Percentiles rank a stretch among this genome's conserved stretches.
phyloP scores from a whole-genome alignment of 2,329 filamentous ascomycete genomes.

The Sclerotinia spermophila region DNA sequence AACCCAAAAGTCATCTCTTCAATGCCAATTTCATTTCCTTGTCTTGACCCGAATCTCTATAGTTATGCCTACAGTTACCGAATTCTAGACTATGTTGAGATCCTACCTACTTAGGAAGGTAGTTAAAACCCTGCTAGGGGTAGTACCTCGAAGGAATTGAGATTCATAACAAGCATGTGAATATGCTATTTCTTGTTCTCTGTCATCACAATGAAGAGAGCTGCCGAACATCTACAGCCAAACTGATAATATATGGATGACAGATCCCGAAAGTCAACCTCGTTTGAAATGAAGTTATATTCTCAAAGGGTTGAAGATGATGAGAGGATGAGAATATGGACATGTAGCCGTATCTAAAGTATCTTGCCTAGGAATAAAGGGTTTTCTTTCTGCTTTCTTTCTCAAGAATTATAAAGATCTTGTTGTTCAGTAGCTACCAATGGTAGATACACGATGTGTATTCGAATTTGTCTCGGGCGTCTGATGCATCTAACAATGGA shows the following conservation, averaged over 20 bases:
- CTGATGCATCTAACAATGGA: background rate
- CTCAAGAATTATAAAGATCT: background rate
- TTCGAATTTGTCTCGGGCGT: background rate
- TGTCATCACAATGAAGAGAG: background rate
- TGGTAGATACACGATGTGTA: background rate
- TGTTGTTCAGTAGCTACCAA: background rate
- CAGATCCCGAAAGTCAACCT: background rate
- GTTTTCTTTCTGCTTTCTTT: too few relatives aligned
- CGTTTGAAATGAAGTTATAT: background rate
- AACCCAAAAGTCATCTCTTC: background rate
- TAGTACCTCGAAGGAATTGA: background rate
- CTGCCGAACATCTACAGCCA: background rate
- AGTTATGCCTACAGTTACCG: background rate
- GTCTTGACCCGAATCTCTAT: background rate
- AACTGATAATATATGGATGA: background rate
- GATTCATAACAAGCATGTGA: background rate
- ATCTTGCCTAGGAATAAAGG: background rate
- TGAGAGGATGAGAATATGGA: background rate
- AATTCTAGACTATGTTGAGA: background rate
- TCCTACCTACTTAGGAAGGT: conserved; percentile 12
- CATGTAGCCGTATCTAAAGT: too few relatives aligned
- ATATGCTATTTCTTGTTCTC: background rate
- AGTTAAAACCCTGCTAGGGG: background rate
- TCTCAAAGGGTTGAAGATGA: background rate
- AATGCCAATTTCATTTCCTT: background rate